Percentiles rank a stretch among this genome's conserved stretches.
Evolutionary conservation across 768 basidiomycete genomes (phyloP).

Genomic region (Mycena polygramma): DNA sequence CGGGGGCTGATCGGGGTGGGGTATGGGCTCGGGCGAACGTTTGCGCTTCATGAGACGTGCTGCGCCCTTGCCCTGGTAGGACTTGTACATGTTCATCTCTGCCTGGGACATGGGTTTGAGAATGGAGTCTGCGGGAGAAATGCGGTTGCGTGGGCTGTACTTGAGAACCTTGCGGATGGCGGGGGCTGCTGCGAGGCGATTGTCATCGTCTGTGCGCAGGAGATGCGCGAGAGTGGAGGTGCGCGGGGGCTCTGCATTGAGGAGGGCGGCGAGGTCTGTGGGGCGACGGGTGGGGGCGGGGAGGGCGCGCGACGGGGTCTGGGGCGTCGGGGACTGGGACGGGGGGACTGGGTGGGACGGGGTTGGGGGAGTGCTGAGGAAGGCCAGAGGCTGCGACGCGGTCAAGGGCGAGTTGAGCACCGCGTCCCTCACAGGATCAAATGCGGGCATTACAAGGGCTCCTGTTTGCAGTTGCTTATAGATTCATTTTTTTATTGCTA

Average conservation of each 20-base stretch:
- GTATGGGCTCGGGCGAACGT: conserved; percentile 55
- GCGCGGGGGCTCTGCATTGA: conserved; percentile 70
- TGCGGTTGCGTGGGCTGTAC: conserved; percentile 74
- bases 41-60: conserved; percentile 68
- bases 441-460: neutral
- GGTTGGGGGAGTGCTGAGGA: conserved; percentile 80
- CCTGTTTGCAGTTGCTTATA: too few species aligned
- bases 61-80: conserved; percentile 69
- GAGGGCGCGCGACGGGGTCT: conserved; percentile 56
- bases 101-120: conserved; percentile 73
- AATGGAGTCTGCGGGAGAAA: conserved; percentile 72
- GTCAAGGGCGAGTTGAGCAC: conserved; percentile 73
- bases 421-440: conserved; percentile 11
- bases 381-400: conserved; percentile 83
- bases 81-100: conserved; percentile 72
- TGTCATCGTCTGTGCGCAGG: conserved; percentile 48
- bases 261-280: conserved; percentile 82
- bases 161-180: conserved; percentile 43
- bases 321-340: conserved; percentile 42
- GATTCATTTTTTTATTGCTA: too few species aligned
- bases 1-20: conserved; percentile 56
- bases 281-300: conserved; percentile 71
- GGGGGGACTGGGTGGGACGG: conserved; percentile 48
- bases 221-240: conserved; percentile 63
- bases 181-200: conserved; percentile 43